phyloP scores from a whole-genome alignment of 495 filamentous ascomycete genomes.

The Opeltia flavorubescens region DNA sequence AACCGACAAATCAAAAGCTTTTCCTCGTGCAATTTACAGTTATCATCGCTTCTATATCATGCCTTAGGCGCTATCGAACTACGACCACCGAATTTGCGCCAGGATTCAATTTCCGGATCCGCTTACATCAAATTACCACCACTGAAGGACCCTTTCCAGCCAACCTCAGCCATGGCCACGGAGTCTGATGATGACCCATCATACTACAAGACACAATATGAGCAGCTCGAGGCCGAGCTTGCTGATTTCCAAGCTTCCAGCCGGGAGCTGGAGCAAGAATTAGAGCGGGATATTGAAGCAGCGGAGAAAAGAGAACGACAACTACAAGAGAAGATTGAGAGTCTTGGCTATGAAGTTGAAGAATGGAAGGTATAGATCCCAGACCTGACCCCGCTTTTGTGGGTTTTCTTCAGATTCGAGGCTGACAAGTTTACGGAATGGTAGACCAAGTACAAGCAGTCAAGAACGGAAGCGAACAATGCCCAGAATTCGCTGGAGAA shows the following conservation, averaged over 20 bases:
- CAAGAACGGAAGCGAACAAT: conserved; percentile 68
- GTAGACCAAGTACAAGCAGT: conserved; percentile 91
- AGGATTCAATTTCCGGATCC: too few relatives aligned
- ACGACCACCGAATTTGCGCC: too few relatives aligned
- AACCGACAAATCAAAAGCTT: too few relatives aligned
- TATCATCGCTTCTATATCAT: too few relatives aligned
- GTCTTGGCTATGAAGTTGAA: conserved; percentile 73
- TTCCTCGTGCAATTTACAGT: too few relatives aligned
- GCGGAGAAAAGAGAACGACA: conserved; percentile 83
- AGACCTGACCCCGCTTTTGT: neutral
- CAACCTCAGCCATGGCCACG: conserved; percentile 37
- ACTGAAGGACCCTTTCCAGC: too few relatives aligned
- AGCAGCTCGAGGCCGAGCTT: conserved; percentile 79
- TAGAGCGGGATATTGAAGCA: conserved; percentile 92
- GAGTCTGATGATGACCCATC: conserved; percentile 58
- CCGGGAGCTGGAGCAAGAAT: conserved; percentile 82
- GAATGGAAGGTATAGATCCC: conserved; percentile 79
- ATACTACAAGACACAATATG: conserved; percentile 94
- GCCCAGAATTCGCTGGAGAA: conserved; percentile 85
- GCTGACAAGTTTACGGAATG: neutral
- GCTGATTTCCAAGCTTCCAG: conserved; percentile 90
- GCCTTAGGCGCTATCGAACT: too few relatives aligned
- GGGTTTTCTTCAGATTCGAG: conserved; percentile 4
- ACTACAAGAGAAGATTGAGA: conserved; percentile 75
- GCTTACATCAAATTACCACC: too few relatives aligned